phyloP scores from a whole-genome alignment of 139 green algal species.

The Closterium sp. region DNA sequence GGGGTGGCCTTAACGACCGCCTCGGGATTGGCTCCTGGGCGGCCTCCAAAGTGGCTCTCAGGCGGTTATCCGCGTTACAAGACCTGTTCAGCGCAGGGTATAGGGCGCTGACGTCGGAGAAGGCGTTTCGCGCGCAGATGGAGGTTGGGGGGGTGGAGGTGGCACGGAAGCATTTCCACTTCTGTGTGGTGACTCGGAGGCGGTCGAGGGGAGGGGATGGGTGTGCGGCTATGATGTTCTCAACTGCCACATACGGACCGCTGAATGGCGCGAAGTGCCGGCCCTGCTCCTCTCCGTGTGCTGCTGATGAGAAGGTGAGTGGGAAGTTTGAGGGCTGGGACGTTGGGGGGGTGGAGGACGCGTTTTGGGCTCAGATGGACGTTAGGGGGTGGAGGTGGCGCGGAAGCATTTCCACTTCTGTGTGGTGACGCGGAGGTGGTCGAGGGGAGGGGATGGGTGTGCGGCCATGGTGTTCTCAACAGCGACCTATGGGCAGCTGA shows the following conservation, averaged over 20 bases:
- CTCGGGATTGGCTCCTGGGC: constrained; percentile 14
- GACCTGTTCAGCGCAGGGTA: constrained; percentile 6
- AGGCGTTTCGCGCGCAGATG: constrained; percentile 22
- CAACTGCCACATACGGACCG: neutral
- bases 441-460: neutral
- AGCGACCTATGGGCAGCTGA: neutral
- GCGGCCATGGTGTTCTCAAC: constrained; percentile 14
- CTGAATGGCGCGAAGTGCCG: constrained; percentile 44
- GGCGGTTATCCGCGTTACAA: constrained; percentile 7
- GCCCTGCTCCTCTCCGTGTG: constrained; percentile 14
- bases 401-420: constrained; percentile 35
- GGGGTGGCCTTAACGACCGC: constrained; percentile 40
- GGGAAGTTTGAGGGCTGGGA: too few relatives aligned
- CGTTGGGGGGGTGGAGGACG: constrained; percentile 11
- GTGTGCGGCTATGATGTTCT: neutral
- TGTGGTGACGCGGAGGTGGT: constrained; percentile 6
- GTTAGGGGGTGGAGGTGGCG: neutral
- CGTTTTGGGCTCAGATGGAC: constrained; percentile 13
- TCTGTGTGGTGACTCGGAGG: constrained; percentile 32
- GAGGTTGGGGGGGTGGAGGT: neutral
- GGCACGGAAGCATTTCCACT: constrained; percentile 8
- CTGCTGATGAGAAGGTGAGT: neutral
- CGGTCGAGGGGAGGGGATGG: neutral
- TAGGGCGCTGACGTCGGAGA: constrained; percentile 36
- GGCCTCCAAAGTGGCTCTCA: constrained; percentile 15